A percentile compares a stretch with the other conserved stretches of the same genome.
Evolutionary conservation across 306 rosid species (phyloP).

Genomic region (Lathyrus sativus): DNA sequence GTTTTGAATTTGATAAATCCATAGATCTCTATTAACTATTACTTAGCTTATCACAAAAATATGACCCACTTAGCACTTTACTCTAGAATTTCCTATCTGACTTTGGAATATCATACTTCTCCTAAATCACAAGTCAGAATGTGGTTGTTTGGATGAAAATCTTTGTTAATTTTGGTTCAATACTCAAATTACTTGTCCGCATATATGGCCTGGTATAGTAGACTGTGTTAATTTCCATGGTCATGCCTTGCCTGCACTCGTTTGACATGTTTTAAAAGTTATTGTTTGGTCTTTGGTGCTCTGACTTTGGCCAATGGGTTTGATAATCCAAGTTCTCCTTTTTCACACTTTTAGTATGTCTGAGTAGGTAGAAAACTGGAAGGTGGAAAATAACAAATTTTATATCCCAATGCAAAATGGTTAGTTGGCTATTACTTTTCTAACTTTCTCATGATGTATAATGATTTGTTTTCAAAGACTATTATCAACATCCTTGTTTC

Average conservation of each 20-base stretch:
- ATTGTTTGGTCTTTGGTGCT: neutral
- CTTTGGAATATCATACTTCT: constrained; percentile 1
- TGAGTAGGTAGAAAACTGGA: neutral
- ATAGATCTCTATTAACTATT: neutral
- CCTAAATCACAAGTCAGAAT: constrained; percentile 13
- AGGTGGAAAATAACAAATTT: neutral
- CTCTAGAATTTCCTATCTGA: neutral
- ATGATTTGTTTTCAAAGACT: constrained; percentile 3
- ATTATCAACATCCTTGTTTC: constrained; percentile 3
- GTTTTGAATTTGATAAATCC: constrained; percentile 19
- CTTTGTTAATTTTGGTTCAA: neutral
- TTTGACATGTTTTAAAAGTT: neutral
- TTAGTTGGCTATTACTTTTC: neutral
- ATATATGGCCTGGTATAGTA: neutral
- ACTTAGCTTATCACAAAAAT: too few species aligned
- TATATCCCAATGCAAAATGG: neutral
- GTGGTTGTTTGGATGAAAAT: neutral
- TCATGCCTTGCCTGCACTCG: neutral
- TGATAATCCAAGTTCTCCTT: constrained; percentile 6
- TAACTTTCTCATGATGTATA: constrained; percentile 6
- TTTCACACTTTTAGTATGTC: constrained; percentile 13
- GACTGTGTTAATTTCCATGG: neutral
- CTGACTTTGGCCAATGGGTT: neutral
- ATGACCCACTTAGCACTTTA: neutral
- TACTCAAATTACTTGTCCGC: neutral